Percentiles rank a stretch among this genome's conserved stretches.
Conservation (phyloP, 1,284 basidiomycete species). For the Golubevia pallescens region DNA sequence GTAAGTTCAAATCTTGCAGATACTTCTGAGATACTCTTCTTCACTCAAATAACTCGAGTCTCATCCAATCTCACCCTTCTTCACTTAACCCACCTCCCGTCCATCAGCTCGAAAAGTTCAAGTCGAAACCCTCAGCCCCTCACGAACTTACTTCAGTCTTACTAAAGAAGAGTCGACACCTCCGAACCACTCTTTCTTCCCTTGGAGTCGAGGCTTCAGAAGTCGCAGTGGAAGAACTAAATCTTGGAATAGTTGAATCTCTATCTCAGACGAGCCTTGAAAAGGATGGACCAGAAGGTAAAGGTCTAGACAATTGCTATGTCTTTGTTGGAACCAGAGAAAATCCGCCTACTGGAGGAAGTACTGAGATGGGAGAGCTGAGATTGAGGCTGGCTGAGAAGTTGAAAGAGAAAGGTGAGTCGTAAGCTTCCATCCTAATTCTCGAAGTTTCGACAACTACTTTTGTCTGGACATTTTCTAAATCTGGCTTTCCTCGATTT, state of each 20-base stretch:
- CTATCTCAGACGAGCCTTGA: constrained; percentile 7
- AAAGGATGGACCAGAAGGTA: too few species aligned
- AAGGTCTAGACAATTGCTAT: constrained; percentile 6
- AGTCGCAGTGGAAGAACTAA: constrained; percentile 17
- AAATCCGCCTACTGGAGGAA: constrained; percentile 73
- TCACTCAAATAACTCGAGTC: too few species aligned
- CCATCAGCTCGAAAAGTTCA: constrained; percentile 1
- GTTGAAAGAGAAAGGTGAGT: constrained; percentile 73
- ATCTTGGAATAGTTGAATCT: constrained; percentile 9
- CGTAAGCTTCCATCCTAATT: constrained; percentile 1
- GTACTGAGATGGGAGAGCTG: constrained; percentile 78
- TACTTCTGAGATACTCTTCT: too few species aligned
- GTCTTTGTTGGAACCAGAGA: constrained; percentile 26
- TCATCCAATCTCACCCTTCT: constrained; percentile 26
- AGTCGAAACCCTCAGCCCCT: constrained; percentile 11
- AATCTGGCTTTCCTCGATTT: neutral
- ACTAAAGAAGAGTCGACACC: constrained; percentile 33
- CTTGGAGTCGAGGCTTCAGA: constrained; percentile 20
- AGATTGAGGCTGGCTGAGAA: constrained; percentile 74
- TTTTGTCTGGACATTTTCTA: constrained; percentile 1
- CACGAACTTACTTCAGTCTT: constrained; percentile 36
- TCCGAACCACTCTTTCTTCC: constrained; percentile 13
- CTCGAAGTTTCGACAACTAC: neutral
- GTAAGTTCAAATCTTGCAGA: too few species aligned
- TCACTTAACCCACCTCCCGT: constrained; percentile 7